Evolutionary conservation across 108 stramenopile genomes (phyloP).

Genomic region (Skeletonema menzelii): DNA sequence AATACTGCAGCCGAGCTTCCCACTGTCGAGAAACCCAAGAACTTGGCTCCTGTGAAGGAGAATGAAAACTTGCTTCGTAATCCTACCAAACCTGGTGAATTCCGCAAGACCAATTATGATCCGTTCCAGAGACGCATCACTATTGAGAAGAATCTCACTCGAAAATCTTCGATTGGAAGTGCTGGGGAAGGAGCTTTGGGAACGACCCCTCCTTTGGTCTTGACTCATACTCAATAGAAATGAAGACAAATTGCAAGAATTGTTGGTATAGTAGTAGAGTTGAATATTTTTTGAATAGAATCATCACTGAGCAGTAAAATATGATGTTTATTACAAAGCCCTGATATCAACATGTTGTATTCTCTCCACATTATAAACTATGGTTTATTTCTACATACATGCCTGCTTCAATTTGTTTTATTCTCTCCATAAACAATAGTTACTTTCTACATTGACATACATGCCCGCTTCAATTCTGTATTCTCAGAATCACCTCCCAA

Average conservation of each 20-base stretch:
- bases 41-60: conserved; percentile 34
- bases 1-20: background rate
- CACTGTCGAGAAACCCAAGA: background rate
- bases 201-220: background rate
- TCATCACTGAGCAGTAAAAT: background rate
- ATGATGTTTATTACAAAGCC: background rate
- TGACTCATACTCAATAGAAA: background rate
- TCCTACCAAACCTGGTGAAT: conserved; percentile 45
- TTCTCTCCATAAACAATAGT: no score
- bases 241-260: background rate
- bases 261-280: background rate
- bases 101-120: conserved; percentile 45
- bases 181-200: background rate
- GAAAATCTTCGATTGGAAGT: background rate
- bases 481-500: background rate
- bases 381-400: no score
- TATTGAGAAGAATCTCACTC: background rate
- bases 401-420: no score
- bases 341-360: no score
- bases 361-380: no score
- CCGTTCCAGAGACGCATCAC: conserved; percentile 24
- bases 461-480: background rate
- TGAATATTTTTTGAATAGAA: background rate
- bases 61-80: conserved; percentile 40
- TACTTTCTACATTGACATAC: no score